These are phyloP conservation scores for Wickerhamiella dianesei DNA, from an alignment of 805 yeast genomes.

Conservation along the genomic window DNA sequence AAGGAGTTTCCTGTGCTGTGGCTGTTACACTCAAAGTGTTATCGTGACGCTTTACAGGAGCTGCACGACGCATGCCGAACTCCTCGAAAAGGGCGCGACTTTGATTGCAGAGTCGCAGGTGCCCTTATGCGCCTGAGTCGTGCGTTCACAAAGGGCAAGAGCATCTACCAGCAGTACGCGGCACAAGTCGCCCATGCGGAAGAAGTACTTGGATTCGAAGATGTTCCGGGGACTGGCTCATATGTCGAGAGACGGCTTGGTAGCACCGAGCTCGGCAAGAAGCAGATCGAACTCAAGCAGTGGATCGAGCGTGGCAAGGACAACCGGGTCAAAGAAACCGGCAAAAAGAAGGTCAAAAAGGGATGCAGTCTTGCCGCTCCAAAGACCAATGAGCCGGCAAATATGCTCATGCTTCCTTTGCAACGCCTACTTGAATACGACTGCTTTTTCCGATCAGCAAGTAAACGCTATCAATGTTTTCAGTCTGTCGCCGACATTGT, in stretches of 20 bases:
- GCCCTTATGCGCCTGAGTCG: conserved; percentile 4
- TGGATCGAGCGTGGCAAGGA: conserved; percentile 3
- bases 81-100: conserved; percentile 5
- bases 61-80: conserved; percentile 4
- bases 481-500: not conserved
- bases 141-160: conserved; percentile 4
- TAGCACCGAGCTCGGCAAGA: conserved; percentile 13
- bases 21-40: conserved; percentile 11
- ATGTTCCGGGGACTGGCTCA: not conserved
- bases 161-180: conserved; percentile 13
- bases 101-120: conserved; percentile 3
- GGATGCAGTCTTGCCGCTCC: not conserved
- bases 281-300: not conserved
- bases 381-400: conserved; percentile 1
- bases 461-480: conserved; percentile 1
- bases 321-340: not conserved
- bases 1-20: conserved; percentile 16
- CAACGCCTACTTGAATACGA: conserved; percentile 8
- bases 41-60: conserved; percentile 10
- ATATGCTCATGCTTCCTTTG: conserved; percentile 8
- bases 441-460: conserved; percentile 9
- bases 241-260: conserved; percentile 7
- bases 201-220: not conserved
- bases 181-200: not conserved
- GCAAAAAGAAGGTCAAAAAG: not conserved